Evolutionary conservation across 2,329 filamentous ascomycete species (phyloP), one percentile per base, ranked within the genome.

Genomic region (Fusarium nanum): DNA sequence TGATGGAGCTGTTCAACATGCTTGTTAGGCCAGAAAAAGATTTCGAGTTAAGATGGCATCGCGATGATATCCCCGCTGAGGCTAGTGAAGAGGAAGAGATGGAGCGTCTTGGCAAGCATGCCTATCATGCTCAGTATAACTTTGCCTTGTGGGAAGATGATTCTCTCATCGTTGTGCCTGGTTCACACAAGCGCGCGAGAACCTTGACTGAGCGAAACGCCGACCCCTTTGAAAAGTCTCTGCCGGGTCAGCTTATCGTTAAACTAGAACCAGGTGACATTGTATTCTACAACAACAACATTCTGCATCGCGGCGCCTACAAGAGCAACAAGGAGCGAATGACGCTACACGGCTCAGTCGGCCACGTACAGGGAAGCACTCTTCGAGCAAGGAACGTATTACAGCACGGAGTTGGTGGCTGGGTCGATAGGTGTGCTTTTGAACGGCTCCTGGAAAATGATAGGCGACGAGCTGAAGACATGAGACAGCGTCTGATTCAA

Each of bases 281-380:
- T 18, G 92, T 92, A 44, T 97, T 97, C 75, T 97, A 97, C 77
- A 90, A 97, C 79, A 97, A 94, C 76, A 97, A 97, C 78, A 97
- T 97, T 69, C 78, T 97, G 68, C 92, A 93, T 75, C 83, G 91
- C 6, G 92, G 91, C 3, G 87, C 88, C 28, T 94, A 93, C 78
- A 82, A 85, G 69, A 79, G 81, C 14, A 73, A 41, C 2, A 86
- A 82, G 71, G 89, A 93, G 80, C 82, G 92, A 25, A 86, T 91
- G 84, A 93, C 91, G 64, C 79, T 93, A 74, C 91, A 93, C 78
- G 91, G 91, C 9, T 91, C 88, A 58, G 91, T 92, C 48, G 91
- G 91, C 3, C 86, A 90, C 71, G 82, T 82, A 1, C 80, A 78
- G 4, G 89, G 87, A 3, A 86, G 87, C 60, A 77, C 73, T 44